Evolutionary conservation across 1,284 basidiomycete species (phyloP).

Genomic region (Porodaedalea pini): DNA sequence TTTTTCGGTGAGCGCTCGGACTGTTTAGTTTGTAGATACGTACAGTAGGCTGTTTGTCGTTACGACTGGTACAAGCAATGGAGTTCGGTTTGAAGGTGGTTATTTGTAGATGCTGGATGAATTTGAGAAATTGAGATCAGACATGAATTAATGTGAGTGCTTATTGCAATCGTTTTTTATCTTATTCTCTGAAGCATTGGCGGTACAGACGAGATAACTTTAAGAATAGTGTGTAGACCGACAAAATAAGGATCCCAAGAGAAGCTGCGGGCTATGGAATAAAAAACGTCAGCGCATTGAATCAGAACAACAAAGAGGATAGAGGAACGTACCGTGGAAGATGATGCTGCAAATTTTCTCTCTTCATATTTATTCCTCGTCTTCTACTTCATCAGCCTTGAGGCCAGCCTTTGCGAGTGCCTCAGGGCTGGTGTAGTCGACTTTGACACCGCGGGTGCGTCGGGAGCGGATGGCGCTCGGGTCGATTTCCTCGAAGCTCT

Average conservation of each 20-base stretch:
- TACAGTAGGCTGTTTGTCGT: background rate
- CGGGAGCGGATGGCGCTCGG: slow-evolving; percentile 11
- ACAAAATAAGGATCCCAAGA: too few relatives aligned
- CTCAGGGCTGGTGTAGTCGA: slow-evolving; percentile 20
- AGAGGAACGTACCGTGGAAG: background rate
- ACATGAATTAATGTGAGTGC: too few relatives aligned
- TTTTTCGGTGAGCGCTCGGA: slow-evolving; percentile 19
- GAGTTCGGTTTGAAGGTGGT: background rate
- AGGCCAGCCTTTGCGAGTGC: slow-evolving; percentile 20
- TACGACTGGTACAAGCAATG: background rate
- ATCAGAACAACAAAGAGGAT: background rate
- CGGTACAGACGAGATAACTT: background rate
- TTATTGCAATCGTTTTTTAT: too few relatives aligned
- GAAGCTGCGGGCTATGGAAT: too few relatives aligned
- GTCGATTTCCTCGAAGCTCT: slow-evolving; percentile 19
- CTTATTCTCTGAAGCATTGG: too few relatives aligned
- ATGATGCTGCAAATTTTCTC: background rate
- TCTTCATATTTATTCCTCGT: slow-evolving; percentile 11
- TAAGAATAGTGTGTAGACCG: too few relatives aligned
- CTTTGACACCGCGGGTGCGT: slow-evolving; percentile 19
- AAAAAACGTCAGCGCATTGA: too few relatives aligned
- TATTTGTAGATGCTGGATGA: background rate
- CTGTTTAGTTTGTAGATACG: slow-evolving; percentile 5
- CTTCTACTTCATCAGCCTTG: slow-evolving; percentile 14
- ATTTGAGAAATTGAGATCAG: too few relatives aligned